Conservation (phyloP, 768 basidiomycete genomes). For the Suillus plorans region DNA sequence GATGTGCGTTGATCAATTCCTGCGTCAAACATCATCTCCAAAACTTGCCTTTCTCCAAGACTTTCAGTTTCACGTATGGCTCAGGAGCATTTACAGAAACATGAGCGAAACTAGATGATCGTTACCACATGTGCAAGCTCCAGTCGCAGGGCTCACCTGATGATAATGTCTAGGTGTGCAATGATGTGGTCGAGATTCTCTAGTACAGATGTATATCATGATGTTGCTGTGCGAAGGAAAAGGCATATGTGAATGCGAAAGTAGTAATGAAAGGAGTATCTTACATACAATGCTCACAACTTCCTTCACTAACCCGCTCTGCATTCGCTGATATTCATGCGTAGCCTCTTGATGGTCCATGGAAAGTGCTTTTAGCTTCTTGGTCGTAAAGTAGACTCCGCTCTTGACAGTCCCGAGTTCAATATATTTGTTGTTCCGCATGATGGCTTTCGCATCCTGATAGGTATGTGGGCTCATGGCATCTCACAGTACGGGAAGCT, state of each 20-base stretch:
- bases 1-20: constrained; percentile 4
- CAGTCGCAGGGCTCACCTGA: constrained; percentile 56
- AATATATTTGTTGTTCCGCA: constrained; percentile 65
- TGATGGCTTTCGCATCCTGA: constrained; percentile 79
- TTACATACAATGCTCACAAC: constrained; percentile 89
- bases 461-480: neutral
- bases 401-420: constrained; percentile 87
- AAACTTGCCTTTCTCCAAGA: constrained; percentile 68
- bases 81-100: constrained; percentile 86
- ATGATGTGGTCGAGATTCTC: constrained; percentile 81
- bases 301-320: constrained; percentile 84
- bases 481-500: neutral
- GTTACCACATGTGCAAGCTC: neutral
- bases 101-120: constrained; percentile 73
- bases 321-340: constrained; percentile 69
- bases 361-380: constrained; percentile 65
- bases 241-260: neutral
- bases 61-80: constrained; percentile 83
- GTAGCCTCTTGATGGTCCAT: constrained; percentile 70
- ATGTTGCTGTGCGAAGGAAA: constrained; percentile 60
- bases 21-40: neutral
- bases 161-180: constrained; percentile 88
- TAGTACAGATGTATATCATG: constrained; percentile 84
- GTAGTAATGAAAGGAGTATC: constrained; percentile 20
- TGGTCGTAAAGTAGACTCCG: too few species aligned